Evolutionary conservation across 345 rosid genomes (phyloP), one percentile per base, ranked within the genome.

Genomic region (Eucalyptus shirleyi): DNA sequence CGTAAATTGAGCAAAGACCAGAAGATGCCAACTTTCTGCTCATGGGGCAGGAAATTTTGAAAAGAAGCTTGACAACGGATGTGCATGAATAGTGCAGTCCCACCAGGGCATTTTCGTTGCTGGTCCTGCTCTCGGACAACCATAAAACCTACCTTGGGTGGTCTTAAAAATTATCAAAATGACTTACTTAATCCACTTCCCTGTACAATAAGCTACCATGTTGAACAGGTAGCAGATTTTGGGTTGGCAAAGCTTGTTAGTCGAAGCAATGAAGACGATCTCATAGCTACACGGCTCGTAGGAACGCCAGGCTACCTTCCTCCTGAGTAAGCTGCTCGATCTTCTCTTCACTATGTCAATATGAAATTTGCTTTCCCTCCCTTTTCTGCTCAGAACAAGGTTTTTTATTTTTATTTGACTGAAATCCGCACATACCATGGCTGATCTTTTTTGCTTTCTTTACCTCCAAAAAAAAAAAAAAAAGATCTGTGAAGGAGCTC

Each of bases 241-340:
- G 98, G 98, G 88, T 90, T 95, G 90, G 96, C 91, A 65, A 96
- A 93, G 93, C 94, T 96, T 86, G 95, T 94, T 47, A 94, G 95
- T 88, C 87, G 94, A 91, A 91, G 91, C 72, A 92, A 87, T 67
- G 94, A 94, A 12, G 95, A 95, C 21, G 96, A 94, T 17, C 87
- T 92, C 40, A 90, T 96, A 87, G 96, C 96, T 37, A 96, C 96
- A 2, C 90, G 91, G 47, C 91, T 96, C 17, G 96, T 96, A 16
- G 96, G 98, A 49, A 96, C 95, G 28, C 98, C 96, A 14, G 96
- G 96, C 89, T 96, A 96, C 88, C 95, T 95, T 67, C 95, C 96
- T 42, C 96, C 96, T 3, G 96, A 96, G 96, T 96, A 91, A 89
- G 91, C 89, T 28, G 47, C 62, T 13, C 53, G 3, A 34, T 34